A percentile compares a stretch with the other conserved stretches of the same genome.
phyloP scores from a whole-genome alignment of 495 filamentous ascomycete genomes.

The Cudoniella acicularis region DNA sequence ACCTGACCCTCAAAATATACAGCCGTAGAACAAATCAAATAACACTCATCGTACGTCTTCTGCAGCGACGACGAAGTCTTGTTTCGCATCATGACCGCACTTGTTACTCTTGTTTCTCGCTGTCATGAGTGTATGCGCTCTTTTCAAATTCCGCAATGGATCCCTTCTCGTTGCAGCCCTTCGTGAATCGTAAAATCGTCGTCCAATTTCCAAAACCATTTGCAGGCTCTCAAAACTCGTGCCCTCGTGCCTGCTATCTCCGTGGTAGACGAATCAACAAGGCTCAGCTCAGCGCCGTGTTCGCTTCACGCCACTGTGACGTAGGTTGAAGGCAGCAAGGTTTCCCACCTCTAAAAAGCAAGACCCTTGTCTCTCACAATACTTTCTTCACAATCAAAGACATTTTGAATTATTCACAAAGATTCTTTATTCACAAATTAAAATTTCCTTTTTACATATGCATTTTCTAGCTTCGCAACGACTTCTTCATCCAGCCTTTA shows the following conservation, averaged over 20 bases:
- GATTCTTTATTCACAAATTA: too few species aligned
- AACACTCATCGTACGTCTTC: slow-evolving; percentile 97
- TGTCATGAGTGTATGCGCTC: too few species aligned
- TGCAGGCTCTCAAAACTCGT: not conserved
- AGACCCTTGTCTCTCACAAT: not conserved
- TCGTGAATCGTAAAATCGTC: too few species aligned
- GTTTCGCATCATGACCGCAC: slow-evolving; percentile 61
- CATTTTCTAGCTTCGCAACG: too few species aligned
- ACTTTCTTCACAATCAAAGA: too few species aligned
- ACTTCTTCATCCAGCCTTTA: too few species aligned
- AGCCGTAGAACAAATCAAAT: slow-evolving; percentile 88
- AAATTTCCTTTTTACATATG: too few species aligned
- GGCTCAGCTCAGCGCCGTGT: not conserved
- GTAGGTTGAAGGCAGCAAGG: too few species aligned
- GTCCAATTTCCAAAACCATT: not conserved
- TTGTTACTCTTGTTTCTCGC: not conserved
- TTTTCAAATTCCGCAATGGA: too few species aligned
- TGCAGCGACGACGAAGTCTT: slow-evolving; percentile 77
- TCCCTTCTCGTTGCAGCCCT: too few species aligned
- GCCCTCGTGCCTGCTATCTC: not conserved
- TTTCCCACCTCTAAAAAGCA: not conserved
- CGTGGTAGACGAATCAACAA: too few species aligned
- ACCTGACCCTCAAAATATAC: slow-evolving; percentile 94
- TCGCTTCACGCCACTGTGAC: not conserved
- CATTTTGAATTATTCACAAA: too few species aligned